Base-by-base conservation (phyloP, 192 early-diverging fungal genomes). In the Cetraspora pellucida region DNA sequence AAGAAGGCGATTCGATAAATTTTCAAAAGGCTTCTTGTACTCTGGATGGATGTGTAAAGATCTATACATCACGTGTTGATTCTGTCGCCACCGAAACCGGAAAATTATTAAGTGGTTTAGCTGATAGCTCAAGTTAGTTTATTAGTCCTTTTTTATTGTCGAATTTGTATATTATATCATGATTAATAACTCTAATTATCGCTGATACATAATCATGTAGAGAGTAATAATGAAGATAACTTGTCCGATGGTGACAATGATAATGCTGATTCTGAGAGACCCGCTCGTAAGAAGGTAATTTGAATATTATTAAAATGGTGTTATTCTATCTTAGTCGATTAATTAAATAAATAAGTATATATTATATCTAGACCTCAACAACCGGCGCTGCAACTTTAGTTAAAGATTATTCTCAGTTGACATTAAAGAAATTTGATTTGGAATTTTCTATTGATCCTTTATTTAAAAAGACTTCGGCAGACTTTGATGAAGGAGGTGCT, bases 11-110 rank as follows among this genome's bases (percentile, higher is more conserved):
- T 85, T 93, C 95, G 14, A 97, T 99, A 84, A 99, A 99, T 83
- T 99, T 99, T 79, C 96, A 97, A 79, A 96, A 94, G 77, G 97
- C 97, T 23, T 99, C 97, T 50, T 96, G 93, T 79, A 99, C 96
- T 13, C 82, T 99, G 58, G 96, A 97, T 81, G 96, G 95, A 16
- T 97, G 95, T 77, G 93, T 99, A 72, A 99, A 98, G 84, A 94
- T 99, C 77, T 99, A 97, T 82, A 92, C 95, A 0, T 95, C 94
- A 19, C 90, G 97, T 54, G 95, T 99, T n/a, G 96, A 99, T 81
- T 97, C 95, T 3, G 95, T 96, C 13, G 95, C 97, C 11, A 86
- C 92, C 4, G 97, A 99, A 78, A 95, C 95, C 0, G 94, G 91
- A 37, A 92, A 93, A 80, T 87, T 99, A 45, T 82, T 99, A 19